Evolutionary conservation across 441 rosid genomes (phyloP).

Genomic region (Aleurites moluccanus): DNA sequence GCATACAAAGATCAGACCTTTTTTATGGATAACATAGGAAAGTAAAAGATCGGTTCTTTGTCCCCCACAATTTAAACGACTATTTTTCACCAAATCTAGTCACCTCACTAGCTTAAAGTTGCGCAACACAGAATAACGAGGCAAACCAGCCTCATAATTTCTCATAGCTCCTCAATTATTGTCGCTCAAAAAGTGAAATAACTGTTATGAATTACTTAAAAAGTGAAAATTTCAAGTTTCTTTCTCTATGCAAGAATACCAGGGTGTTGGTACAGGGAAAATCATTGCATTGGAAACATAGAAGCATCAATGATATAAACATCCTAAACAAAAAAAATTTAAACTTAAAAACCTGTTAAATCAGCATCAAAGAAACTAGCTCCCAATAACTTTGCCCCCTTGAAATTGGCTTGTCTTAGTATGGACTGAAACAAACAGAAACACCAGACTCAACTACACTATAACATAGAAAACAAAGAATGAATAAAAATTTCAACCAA

Average conservation of each 20-base stretch:
- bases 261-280: not conserved
- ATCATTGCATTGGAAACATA: not conserved
- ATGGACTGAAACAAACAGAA: conserved; percentile 55
- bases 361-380: conserved; percentile 98
- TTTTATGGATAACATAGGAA: not conserved
- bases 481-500: not conserved
- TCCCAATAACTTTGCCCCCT: conserved; percentile 82
- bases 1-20: no score
- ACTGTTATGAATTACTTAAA: not conserved
- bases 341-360: conserved; percentile 56
- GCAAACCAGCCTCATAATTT: not conserved
- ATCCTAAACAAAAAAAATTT: not conserved
- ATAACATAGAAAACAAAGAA: not conserved
- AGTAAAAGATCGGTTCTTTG: not conserved
- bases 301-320: not conserved
- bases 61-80: not conserved
- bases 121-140: not conserved
- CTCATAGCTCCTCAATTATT: not conserved
- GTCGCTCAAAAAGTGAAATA: not conserved
- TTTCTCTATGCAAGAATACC: not conserved
- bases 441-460: conserved; percentile 5
- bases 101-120: not conserved
- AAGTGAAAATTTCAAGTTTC: not conserved
- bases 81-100: not conserved
- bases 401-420: conserved; percentile 83